These are phyloP conservation scores for Suillus luteus DNA, from an alignment of 768 basidiomycete genomes.

Conservation along the genomic window DNA sequence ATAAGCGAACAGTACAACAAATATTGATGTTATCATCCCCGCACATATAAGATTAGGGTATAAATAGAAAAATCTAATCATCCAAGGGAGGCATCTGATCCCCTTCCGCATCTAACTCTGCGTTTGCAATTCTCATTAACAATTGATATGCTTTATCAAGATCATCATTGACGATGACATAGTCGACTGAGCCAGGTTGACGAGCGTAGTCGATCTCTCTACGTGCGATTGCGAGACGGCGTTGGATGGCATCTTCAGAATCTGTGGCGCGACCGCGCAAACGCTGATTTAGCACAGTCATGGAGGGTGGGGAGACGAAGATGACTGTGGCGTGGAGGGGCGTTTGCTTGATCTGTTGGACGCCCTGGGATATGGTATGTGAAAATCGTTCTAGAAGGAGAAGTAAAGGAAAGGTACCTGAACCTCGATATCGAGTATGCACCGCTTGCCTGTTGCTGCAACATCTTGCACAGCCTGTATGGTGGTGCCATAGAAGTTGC, in stretches of 20 bases:
- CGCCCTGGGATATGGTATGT: slow-evolving; percentile 59
- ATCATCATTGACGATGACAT: slow-evolving; percentile 90
- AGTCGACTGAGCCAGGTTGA: slow-evolving; percentile 70
- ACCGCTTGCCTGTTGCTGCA: slow-evolving; percentile 68
- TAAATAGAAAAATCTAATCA: slow-evolving; percentile 37
- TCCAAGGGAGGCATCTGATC: slow-evolving; percentile 71
- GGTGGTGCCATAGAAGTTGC: slow-evolving; percentile 93
- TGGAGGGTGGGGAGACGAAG: slow-evolving; percentile 88
- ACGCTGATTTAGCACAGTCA: slow-evolving; percentile 68
- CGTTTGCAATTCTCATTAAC: slow-evolving; percentile 78
- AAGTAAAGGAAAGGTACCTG: slow-evolving; percentile 58
- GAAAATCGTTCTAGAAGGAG: slow-evolving; percentile 7
- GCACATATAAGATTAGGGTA: slow-evolving; percentile 1
- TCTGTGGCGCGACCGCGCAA: slow-evolving; percentile 85
- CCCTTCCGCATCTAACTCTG: slow-evolving; percentile 48
- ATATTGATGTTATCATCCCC: background rate
- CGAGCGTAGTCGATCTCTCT: slow-evolving; percentile 85
- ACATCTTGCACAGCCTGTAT: slow-evolving; percentile 74
- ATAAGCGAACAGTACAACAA: no score
- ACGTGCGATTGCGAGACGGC: slow-evolving; percentile 75
- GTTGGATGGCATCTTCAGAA: slow-evolving; percentile 65
- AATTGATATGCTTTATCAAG: slow-evolving; percentile 77
- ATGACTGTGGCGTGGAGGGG: slow-evolving; percentile 82
- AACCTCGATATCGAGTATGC: slow-evolving; percentile 94
- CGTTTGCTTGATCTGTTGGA: slow-evolving; percentile 87